These are phyloP conservation scores for Tolypocladium guangdongense DNA, from an alignment of 2,329 filamentous ascomycete genomes.

Conservation along the genomic window DNA sequence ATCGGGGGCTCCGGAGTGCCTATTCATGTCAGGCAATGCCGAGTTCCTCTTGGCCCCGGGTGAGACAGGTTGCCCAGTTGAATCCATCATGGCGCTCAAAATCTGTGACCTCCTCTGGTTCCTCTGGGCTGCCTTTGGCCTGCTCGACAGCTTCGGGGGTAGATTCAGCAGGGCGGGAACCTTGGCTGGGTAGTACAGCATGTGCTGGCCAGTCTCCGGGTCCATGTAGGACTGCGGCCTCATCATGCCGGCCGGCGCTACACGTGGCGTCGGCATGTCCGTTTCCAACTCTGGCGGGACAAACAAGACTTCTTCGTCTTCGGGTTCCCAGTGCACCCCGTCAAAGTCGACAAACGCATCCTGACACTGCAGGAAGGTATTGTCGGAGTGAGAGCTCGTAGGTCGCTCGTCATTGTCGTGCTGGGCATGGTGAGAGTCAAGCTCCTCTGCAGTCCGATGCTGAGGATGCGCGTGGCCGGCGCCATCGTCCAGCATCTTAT, in stretches of 20 bases:
- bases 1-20: constrained; percentile 8
- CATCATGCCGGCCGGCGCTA: constrained; percentile 13
- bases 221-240: constrained; percentile 49
- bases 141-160: constrained; percentile 74
- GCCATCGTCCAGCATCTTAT: constrained; percentile 20
- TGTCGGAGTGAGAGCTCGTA: constrained; percentile 40
- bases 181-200: constrained; percentile 92
- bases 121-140: constrained; percentile 50
- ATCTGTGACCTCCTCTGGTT: constrained; percentile 66
- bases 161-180: constrained; percentile 91
- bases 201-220: constrained; percentile 58
- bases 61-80: constrained; percentile 4
- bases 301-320: constrained; percentile 21
- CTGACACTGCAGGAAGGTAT: constrained; percentile 55
- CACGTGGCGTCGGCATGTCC: constrained; percentile 13
- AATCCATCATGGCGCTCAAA: constrained; percentile 45
- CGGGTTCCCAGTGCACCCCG: constrained; percentile 61
- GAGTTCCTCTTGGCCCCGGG: constrained; percentile 10
- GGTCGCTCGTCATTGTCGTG: constrained; percentile 13
- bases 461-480: constrained; percentile 1
- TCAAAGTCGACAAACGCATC: constrained; percentile 72
- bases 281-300: constrained; percentile 11
- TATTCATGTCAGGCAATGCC: constrained; percentile 9
- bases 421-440: not conserved
- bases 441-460: not conserved